Evolutionary conservation across 2,329 filamentous ascomycete genomes (phyloP).

Genomic region (Cladosporium velox): DNA sequence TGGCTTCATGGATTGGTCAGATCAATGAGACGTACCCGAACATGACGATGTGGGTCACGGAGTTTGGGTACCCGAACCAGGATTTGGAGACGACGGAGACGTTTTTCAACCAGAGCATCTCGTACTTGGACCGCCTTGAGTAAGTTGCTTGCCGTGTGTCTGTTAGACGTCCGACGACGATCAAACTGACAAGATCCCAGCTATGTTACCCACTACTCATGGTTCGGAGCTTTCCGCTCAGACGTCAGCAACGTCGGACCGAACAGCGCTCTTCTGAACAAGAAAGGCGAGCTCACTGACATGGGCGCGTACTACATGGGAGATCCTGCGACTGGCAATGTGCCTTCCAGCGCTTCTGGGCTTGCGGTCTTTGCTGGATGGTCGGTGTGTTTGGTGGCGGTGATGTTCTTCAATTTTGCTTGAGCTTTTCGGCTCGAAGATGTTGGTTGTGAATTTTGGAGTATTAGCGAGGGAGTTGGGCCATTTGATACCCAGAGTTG

Average conservation of each 20-base stretch:
- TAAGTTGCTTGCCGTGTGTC: constrained; percentile 35
- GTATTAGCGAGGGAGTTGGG: constrained; percentile 12
- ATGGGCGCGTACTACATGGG: constrained; percentile 80
- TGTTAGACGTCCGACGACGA: not conserved
- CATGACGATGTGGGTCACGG: constrained; percentile 73
- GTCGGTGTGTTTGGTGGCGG: constrained; percentile 27
- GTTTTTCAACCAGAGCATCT: constrained; percentile 67
- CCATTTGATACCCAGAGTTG: constrained; percentile 4
- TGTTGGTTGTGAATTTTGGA: not conserved
- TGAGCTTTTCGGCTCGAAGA: not conserved
- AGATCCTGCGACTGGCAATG: constrained; percentile 41
- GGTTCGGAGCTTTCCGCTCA: constrained; percentile 74
- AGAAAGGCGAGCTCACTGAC: constrained; percentile 68
- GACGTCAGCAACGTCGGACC: constrained; percentile 71
- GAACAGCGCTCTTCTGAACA: constrained; percentile 70
- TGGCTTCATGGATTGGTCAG: constrained; percentile 67
- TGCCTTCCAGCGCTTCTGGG: constrained; percentile 37
- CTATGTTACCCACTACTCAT: constrained; percentile 68
- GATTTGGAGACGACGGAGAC: constrained; percentile 59
- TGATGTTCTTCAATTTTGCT: constrained; percentile 26
- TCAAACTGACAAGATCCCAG: not conserved
- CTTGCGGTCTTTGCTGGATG: constrained; percentile 34
- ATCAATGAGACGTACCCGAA: constrained; percentile 53
- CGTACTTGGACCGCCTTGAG: constrained; percentile 66
- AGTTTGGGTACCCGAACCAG: constrained; percentile 65